Evolutionary conservation across 2,329 filamentous ascomycete species (phyloP), one percentile per base, ranked within the genome.

Genomic region (Gremmenia infestans): DNA sequence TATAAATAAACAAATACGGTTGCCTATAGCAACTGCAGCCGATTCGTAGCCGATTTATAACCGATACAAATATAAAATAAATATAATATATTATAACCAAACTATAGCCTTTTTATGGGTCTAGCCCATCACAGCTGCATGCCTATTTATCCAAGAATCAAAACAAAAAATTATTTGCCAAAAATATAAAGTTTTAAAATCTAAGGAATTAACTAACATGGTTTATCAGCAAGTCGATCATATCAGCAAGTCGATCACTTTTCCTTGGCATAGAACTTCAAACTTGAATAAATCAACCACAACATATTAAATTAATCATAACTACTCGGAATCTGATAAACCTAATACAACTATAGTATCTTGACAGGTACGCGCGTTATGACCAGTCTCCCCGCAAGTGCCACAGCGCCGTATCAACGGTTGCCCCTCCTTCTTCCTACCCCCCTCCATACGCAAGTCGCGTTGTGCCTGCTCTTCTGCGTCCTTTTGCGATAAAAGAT

Each of bases 281-380:
- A 56, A 56, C 32, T 32, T 12, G 43, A 53, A 56, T 56, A 28
- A 53, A 43, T 49, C 19, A 53, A 56, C 54, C 35, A 57, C 32
- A 57, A 58, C 25, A 55, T 43, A 49, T 58, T 51, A 58, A 55
- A 49, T 58, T 45, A 48, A 54, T 14, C 48, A 54, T 25, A 52
- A 42, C 46, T 60, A 52, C 22, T 49, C 28, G 43, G 48, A 52
- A 52, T 48, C 37, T 48, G 23, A 46, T 32, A 15, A 23, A 25
- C 37, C 19, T 42, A 45, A 53, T 35, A 51, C 39, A 36, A 42
- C 40, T 23, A 54, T 45, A 54, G 36, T 39, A 39, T 53, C 55
- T 50, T 57, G 23, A 57, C 47, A 59, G 50, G 54, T 57, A 54
- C 54, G 50, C 32, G 47, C 40, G 48, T 59, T 59, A 55, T 61